Conservation (phyloP, 2,329 filamentous ascomycete species). For the Rachicladosporium sp. region DNA sequence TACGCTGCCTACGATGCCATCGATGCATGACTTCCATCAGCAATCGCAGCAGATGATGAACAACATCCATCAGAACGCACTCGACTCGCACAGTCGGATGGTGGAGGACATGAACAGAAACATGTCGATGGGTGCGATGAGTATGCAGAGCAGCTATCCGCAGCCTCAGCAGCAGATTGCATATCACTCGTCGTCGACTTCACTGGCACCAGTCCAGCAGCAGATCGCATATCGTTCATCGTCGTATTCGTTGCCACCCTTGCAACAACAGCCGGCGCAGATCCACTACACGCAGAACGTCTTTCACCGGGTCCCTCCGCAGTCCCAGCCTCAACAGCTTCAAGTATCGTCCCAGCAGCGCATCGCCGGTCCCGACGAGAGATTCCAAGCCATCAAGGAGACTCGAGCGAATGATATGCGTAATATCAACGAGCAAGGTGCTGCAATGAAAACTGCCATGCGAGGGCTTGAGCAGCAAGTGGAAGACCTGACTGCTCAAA, state of each 20-base stretch:
- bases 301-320: background rate
- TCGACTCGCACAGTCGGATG: conserved; percentile 1
- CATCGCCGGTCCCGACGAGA: no score
- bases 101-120: conserved; percentile 1
- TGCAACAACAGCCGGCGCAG: conserved; percentile 1
- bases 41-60: conserved; percentile 3
- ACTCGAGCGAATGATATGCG: conserved; percentile 2
- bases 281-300: background rate
- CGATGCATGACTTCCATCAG: conserved; percentile 1
- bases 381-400: background rate
- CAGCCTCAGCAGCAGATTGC: background rate
- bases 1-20: background rate
- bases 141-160: background rate
- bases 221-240: background rate
- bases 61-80: background rate
- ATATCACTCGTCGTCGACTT: background rate
- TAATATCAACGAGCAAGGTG: background rate
- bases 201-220: background rate
- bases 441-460: background rate
- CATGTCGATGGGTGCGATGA: background rate
- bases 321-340: background rate
- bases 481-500: no score
- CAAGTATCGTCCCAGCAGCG: no score
- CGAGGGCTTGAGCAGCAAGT: no score
- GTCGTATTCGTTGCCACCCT: background rate